Evolutionary conservation across 768 basidiomycete genomes (phyloP), one percentile per base, ranked within the genome.

Genomic region (Termitomyces sp.): DNA sequence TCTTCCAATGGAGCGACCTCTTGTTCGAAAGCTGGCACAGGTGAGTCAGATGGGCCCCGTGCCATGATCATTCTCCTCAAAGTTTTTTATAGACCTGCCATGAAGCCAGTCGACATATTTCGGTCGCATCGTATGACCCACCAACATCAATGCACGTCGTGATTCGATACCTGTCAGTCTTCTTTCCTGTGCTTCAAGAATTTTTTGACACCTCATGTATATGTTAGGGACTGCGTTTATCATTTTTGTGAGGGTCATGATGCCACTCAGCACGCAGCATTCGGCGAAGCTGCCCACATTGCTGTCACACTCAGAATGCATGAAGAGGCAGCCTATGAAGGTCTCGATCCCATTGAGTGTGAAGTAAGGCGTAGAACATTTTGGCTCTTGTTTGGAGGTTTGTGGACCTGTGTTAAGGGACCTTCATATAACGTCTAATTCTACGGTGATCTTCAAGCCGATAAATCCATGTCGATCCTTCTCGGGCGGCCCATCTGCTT

Each of bases 221-320:
- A n/a, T 41, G 9, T 46, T 62, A 92, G 89, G 64, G 89, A 92
- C 71, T 90, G 83, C 56, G 77, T 90, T 39, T 94, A 93, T 68
- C 91, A 93, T 70, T 92, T 93, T 71, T 92, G 90, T 64, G 90
- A 91, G 64, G 92, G 91, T 5, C 87, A 91, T 63, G 90, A 91
- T 61, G 90, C 88, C 6, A 92, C 91, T 10, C 88, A 90, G 61
- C 90, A 94, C 65, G 90, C 92, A 26, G 87, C 90, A 8, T 92
- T 93, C 64, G 91, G 90, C 29, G 92, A 94, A 69, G 89, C 92
- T 20, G 87, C 84, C 3, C 89, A 93, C 66, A 87, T 92, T 60
- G 88, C 91, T 31, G 80, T 92, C 29, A 88, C 87, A 0, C 79
- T 92, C 46, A 83, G 89, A 49, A 87, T 94, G 81, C 91, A 94